Conservation (phyloP, 768 basidiomycete genomes). For the Pleurotus eryngii region DNA sequence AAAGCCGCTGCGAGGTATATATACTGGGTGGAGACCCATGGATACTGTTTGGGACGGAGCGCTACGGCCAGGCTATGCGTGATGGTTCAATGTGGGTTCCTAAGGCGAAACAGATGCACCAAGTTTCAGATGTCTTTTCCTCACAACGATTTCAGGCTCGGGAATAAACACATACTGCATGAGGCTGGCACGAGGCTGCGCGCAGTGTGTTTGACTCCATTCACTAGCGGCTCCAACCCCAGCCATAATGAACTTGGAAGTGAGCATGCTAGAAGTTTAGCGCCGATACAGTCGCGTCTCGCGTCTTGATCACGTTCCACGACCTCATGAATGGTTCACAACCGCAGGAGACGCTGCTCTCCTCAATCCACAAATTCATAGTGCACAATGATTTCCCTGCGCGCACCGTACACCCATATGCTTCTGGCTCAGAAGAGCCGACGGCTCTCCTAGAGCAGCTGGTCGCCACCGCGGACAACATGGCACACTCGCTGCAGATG, state of each 20-base stretch:
- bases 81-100: not conserved
- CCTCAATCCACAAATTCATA: constrained; percentile 38
- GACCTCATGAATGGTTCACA: constrained; percentile 7
- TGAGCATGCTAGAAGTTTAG: not conserved
- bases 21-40: constrained; percentile 17
- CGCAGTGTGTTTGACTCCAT: too few species aligned
- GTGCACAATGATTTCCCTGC: constrained; percentile 30
- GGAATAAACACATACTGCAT: not conserved
- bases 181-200: not conserved
- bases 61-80: too few species aligned
- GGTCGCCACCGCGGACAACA: constrained; percentile 47
- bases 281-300: not conserved
- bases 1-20: constrained; percentile 23
- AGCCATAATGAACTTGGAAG: too few species aligned
- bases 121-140: not conserved
- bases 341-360: constrained; percentile 33
- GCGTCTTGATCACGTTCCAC: not conserved
- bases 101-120: constrained; percentile 1
- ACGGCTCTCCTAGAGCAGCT: constrained; percentile 46
- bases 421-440: constrained; percentile 36
- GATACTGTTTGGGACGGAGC: not conserved
- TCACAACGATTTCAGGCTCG: not conserved
- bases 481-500: constrained; percentile 50
- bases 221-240: too few species aligned
- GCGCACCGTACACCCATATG: constrained; percentile 42